These are phyloP conservation scores for Nothomitra cinnamomea DNA, from an alignment of 2,329 filamentous ascomycete species.

Conservation along the genomic window DNA sequence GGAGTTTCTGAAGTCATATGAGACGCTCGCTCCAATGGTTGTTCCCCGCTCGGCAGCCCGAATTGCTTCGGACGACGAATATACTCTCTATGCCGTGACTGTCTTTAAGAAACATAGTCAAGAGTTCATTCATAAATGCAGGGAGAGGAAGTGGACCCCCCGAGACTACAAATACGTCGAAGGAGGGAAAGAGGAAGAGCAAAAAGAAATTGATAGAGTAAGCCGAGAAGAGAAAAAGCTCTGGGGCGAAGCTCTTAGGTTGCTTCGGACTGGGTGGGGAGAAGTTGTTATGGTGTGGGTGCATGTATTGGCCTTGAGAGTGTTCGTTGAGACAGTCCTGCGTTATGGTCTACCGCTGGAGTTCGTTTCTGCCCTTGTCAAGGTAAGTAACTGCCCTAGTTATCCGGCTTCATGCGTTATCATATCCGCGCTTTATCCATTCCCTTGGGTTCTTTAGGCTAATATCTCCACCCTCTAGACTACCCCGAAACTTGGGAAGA, in stretches of 20 bases:
- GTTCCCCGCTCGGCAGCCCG: constrained; percentile 74
- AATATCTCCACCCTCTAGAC: constrained; percentile 36
- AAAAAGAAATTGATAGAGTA: constrained; percentile 67
- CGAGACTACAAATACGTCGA: constrained; percentile 88
- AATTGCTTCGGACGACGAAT: constrained; percentile 76
- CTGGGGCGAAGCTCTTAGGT: constrained; percentile 76
- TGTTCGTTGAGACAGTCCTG: constrained; percentile 97
- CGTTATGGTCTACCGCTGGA: constrained; percentile 84
- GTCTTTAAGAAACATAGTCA: constrained; percentile 80
- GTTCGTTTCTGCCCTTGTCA: constrained; percentile 69
- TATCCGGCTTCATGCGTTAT: not conserved
- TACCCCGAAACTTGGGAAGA: constrained; percentile 63
- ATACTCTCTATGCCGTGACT: constrained; percentile 72
- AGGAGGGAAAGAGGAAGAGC: constrained; percentile 77
- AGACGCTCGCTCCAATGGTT: constrained; percentile 77
- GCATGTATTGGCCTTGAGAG: constrained; percentile 74
- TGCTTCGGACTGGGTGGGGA: constrained; percentile 84
- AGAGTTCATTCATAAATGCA: constrained; percentile 82
- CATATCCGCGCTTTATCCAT: not conserved
- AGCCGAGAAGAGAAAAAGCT: constrained; percentile 76
- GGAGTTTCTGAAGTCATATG: constrained; percentile 79
- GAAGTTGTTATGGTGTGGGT: constrained; percentile 94
- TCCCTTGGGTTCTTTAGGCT: not conserved
- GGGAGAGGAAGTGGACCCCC: constrained; percentile 88
- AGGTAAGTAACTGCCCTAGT: constrained; percentile 34